A percentile compares a stretch with the other conserved stretches of the same genome.
Evolutionary conservation across 306 rosid species (phyloP).

Genomic region (Benincasa hispida): DNA sequence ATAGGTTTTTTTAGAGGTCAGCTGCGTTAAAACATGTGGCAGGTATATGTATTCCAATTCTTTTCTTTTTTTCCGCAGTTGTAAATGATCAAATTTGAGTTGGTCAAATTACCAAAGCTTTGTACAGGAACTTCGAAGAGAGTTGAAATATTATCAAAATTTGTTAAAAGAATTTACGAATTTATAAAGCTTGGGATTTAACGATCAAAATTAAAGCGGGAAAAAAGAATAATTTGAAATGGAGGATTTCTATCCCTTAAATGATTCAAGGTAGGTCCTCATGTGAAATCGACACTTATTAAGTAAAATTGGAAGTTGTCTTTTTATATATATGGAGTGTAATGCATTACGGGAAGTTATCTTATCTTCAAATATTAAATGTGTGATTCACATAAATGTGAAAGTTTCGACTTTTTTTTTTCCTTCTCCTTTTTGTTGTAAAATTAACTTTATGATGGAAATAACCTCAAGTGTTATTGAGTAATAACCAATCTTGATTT

Average conservation of each 20-base stretch:
- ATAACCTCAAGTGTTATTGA: no score
- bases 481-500: no score
- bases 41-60: not conserved
- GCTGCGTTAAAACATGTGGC: not conserved
- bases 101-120: conserved; percentile 1
- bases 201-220: no score
- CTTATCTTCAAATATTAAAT: not conserved
- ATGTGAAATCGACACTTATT: not conserved
- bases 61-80: not conserved
- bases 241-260: not conserved
- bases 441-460: not conserved
- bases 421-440: not conserved
- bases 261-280: not conserved
- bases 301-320: not conserved
- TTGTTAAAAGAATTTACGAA: not conserved
- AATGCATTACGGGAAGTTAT: not conserved
- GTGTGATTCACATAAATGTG: not conserved
- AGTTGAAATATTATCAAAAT: not conserved
- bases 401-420: not conserved
- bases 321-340: not conserved
- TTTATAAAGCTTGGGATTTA: not conserved
- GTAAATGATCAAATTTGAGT: conserved; percentile 5
- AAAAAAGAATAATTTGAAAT: not conserved
- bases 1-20: conserved; percentile 1
- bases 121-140: not conserved